Percentiles rank a stretch among this genome's conserved stretches.
Evolutionary conservation across 306 rosid species (phyloP).

Genomic region (Lathyrus sativus): DNA sequence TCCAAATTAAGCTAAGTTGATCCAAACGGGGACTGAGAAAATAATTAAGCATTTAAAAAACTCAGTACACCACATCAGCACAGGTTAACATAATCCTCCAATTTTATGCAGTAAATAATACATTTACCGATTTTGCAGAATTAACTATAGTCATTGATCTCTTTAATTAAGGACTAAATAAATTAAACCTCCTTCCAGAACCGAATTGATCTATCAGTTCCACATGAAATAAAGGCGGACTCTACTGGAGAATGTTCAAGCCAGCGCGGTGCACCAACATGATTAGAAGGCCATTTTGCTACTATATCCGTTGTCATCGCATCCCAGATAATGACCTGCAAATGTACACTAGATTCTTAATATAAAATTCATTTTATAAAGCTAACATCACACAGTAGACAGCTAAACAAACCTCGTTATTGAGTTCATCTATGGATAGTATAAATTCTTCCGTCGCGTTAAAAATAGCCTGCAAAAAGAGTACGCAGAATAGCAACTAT

Average conservation of each 20-base stretch:
- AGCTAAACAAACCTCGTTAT: slow-evolving; percentile 72
- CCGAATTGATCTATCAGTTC: slow-evolving; percentile 81
- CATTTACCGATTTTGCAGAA: slow-evolving; percentile 6
- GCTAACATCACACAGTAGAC: slow-evolving; percentile 16
- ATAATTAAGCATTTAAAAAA: background rate
- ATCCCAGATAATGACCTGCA: slow-evolving; percentile 89
- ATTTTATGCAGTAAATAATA: slow-evolving; percentile 2
- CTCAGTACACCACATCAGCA: slow-evolving; percentile 1
- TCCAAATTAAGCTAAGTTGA: background rate
- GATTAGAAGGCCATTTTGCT: slow-evolving; percentile 89
- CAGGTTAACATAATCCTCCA: slow-evolving; percentile 1
- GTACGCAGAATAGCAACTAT: slow-evolving; percentile 10
- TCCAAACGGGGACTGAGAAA: background rate
- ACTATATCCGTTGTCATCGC: slow-evolving; percentile 78
- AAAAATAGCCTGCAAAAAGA: slow-evolving; percentile 70
- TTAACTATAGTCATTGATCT: slow-evolving; percentile 3
- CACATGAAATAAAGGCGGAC: slow-evolving; percentile 77
- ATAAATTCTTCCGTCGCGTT: slow-evolving; percentile 82
- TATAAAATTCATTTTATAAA: slow-evolving; percentile 30
- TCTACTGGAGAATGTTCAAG: slow-evolving; percentile 82
- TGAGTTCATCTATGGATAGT: slow-evolving; percentile 78
- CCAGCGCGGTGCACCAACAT: slow-evolving; percentile 88
- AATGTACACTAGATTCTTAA: slow-evolving; percentile 33
- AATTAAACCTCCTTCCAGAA: slow-evolving; percentile 60
- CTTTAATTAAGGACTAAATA: slow-evolving; percentile 12